These are phyloP conservation scores for Coelastrella sp. DNA, from an alignment of 139 green algal genomes.

Conservation along the genomic window DNA sequence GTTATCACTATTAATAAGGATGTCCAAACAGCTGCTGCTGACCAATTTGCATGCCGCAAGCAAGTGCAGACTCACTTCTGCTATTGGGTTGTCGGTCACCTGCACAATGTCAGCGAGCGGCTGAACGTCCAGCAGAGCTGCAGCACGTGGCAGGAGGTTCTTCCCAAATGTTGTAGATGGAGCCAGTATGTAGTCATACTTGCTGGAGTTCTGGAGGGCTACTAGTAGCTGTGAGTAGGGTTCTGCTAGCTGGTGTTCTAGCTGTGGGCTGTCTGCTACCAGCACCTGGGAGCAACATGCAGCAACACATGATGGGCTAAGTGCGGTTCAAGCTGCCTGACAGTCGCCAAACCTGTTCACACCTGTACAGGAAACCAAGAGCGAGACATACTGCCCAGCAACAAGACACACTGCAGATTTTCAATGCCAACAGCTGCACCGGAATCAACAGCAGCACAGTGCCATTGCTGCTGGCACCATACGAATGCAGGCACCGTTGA, in stretches of 20 bases:
- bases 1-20: background rate
- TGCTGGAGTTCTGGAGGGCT: conserved; percentile 52
- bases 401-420: no score
- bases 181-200: conserved; percentile 81
- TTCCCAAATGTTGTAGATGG: conserved; percentile 83
- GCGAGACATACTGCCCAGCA: no score
- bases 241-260: conserved; percentile 81
- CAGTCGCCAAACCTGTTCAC: no score
- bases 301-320: background rate
- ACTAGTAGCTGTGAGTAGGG: conserved; percentile 46
- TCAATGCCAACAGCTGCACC: no score
- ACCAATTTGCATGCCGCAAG: conserved; percentile 43
- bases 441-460: no score
- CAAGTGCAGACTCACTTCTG: background rate
- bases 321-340: no score
- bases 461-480: no score
- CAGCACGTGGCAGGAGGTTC: conserved; percentile 89
- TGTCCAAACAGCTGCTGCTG: conserved; percentile 1
- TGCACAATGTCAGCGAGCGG: conserved; percentile 85
- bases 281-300: conserved; percentile 64
- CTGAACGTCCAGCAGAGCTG: conserved; percentile 84
- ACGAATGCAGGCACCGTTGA: no score
- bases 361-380: no score
- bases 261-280: conserved; percentile 63
- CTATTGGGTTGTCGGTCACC: background rate